Base-by-base conservation (phyloP, 208 protist genomes). In the Trypanosoma scelopori region DNA sequence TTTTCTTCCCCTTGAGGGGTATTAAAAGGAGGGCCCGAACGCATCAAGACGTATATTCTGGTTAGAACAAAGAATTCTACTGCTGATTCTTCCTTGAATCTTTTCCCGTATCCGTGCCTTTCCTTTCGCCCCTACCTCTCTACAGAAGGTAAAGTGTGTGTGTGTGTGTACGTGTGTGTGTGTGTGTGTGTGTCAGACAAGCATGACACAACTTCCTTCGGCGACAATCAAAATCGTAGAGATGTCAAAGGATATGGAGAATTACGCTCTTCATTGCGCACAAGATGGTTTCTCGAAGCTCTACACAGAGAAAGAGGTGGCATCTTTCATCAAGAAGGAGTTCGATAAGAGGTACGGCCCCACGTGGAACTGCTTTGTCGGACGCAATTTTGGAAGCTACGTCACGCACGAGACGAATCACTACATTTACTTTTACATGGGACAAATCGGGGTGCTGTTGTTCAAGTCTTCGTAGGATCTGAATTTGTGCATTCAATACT, bases 361-460 rank as follows among this genome's bases (percentile, higher is more conserved):
- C 1, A 99, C 98, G 30, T 99, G 98, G 98, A 99, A 99, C 83
- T 99, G 98, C 86, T 99, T 99, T 79, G 98, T 99, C 25, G 99
- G 99, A 47, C 89, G 98, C 55, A 99, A 99, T 82, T 99, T 99
- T 85, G 99, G 98, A 47, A 99, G 98, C 58, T 99, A 99, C 80
- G 98, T 99, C 37, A 99, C 98, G 0, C 99, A 99, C 75, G 99
- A 99, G 79, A 98, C 98, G 37, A 94, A 91, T 51, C 51, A 93
- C 68, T 99, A 99, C 82, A 99, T 99, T 58, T 99, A 99, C 89
- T 99, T 99, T 83, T 99, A 99, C 77, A 76, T 99, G 45, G 98
- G 98, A n/a, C 97, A 99, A 81, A 97, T 99, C 23, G 98, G 98
- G 53, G 89, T 99, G 68, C 89, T 99, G 35, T 78, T 99, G 28